A percentile compares a stretch with the other conserved stretches of the same genome.
Evolutionary conservation across 768 basidiomycete species (phyloP).

Genomic region (Hericium rajendrae): DNA sequence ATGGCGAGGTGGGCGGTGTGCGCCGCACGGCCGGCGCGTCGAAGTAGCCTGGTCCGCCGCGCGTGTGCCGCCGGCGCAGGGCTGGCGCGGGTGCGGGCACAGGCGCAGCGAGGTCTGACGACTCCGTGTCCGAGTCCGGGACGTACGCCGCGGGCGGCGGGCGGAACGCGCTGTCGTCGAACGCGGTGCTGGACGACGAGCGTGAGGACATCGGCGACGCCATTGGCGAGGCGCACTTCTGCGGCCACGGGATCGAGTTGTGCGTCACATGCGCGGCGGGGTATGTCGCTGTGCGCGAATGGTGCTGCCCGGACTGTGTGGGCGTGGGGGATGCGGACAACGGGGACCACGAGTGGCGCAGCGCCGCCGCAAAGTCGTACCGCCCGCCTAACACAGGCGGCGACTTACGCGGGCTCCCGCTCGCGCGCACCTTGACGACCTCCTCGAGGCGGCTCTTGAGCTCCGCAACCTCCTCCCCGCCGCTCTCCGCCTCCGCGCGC

Average conservation of each 20-base stretch:
- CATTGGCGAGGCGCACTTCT: not conserved
- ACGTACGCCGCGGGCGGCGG: not conserved
- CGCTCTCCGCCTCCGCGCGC: constrained; percentile 11
- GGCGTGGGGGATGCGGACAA: constrained; percentile 31
- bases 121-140: constrained; percentile 7
- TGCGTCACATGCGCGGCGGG: constrained; percentile 26
- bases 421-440: constrained; percentile 31
- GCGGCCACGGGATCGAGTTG: constrained; percentile 33
- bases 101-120: not conserved
- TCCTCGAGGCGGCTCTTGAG: constrained; percentile 59
- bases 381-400: constrained; percentile 37
- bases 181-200: not conserved
- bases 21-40: constrained; percentile 8
- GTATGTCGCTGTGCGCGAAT: constrained; percentile 38
- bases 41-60: not conserved
- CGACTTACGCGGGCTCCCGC: constrained; percentile 15
- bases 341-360: constrained; percentile 20
- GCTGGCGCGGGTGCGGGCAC: constrained; percentile 8
- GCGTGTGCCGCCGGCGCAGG: not conserved
- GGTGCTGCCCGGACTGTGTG: constrained; percentile 17
- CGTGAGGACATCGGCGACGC: not conserved
- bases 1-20: no score
- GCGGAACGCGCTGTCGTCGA: no score
- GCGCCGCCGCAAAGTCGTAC: constrained; percentile 48
- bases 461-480: constrained; percentile 42